A percentile compares a stretch with the other conserved stretches of the same genome.
phyloP scores from a whole-genome alignment of 306 rosid species.

The Acmispon strigosus region DNA sequence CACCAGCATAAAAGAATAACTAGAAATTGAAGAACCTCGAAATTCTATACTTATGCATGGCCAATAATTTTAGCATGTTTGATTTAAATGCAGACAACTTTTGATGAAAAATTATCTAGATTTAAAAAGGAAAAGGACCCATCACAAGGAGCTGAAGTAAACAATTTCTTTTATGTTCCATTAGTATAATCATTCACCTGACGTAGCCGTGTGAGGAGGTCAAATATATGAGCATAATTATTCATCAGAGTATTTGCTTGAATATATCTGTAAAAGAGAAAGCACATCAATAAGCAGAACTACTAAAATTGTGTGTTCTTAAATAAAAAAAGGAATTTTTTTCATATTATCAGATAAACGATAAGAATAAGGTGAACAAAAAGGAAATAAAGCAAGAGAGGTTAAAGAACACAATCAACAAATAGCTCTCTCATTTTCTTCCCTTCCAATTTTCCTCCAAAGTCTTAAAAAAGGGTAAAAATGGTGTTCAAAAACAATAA shows the following conservation, averaged over 20 bases:
- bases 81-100: background rate
- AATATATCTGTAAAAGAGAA: constrained; percentile 53
- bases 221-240: constrained; percentile 93
- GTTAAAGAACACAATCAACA: background rate
- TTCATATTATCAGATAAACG: background rate
- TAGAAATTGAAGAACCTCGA: background rate
- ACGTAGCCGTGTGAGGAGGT: constrained; percentile 82
- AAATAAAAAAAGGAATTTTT: background rate
- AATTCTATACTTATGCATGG: background rate
- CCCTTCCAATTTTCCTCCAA: background rate
- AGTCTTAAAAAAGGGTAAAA: background rate
- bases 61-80: background rate
- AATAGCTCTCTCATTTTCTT: background rate
- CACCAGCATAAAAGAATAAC: background rate
- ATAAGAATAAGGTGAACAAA: background rate
- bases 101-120: background rate
- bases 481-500: background rate
- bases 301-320: background rate
- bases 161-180: background rate
- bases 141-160: background rate
- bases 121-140: background rate
- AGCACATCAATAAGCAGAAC: constrained; percentile 12
- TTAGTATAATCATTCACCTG: constrained; percentile 48
- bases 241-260: constrained; percentile 57
- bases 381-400: background rate